Base-by-base conservation (phyloP, 1,284 basidiomycete genomes). In the Sphagnurus paluster region DNA sequence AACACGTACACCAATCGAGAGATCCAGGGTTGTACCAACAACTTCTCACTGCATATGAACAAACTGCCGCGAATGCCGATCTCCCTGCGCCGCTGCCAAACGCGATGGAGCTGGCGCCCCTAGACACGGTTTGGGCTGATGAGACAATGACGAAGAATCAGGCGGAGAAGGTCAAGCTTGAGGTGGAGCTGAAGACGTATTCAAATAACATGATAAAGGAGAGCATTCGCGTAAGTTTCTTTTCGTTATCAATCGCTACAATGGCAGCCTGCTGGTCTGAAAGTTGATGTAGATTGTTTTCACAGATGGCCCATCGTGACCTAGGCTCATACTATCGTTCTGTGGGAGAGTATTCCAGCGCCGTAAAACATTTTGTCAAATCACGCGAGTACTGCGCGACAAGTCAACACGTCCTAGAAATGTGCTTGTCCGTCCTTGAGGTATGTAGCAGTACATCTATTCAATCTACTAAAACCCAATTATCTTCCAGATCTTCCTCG, bases 151-250 rank as follows among this genome's bases (percentile, higher is more conserved):
- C 74, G 46, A 80, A 75, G 58, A 89, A 89, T 57, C 68, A 72
- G 46, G 72, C 73, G 4, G 88, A 92, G 59, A 73, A 75, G 46
- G 79, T 79, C 21, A 90, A 86, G 65, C 71, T 95, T 41, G 90
- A 93, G 65, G 84, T 90, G 8, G 93, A 95, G 65, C 72, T 96
- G 61, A 93, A 92, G 76, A 88, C 87, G 11, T 94, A 94, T 60
- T 77, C 83, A 50, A 91, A 88, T 59, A 95, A 93, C 62, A 84
- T 93, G 80, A 93, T 95, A 71, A 94, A 93, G 66, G 93, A 96
- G 74, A 93, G 90, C 72, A 92, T 93, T 57, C 75, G 93, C 54
- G 90, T 92, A 56, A 41, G 83, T 70, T 11, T 19, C n/a, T n/a
- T n/a, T n/a, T n/a, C n/a, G n/a, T n/a, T n/a, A n/a, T n/a, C n/a